Conservation (phyloP, 2,329 filamentous ascomycete species). For the Monosporascus sp. region DNA sequence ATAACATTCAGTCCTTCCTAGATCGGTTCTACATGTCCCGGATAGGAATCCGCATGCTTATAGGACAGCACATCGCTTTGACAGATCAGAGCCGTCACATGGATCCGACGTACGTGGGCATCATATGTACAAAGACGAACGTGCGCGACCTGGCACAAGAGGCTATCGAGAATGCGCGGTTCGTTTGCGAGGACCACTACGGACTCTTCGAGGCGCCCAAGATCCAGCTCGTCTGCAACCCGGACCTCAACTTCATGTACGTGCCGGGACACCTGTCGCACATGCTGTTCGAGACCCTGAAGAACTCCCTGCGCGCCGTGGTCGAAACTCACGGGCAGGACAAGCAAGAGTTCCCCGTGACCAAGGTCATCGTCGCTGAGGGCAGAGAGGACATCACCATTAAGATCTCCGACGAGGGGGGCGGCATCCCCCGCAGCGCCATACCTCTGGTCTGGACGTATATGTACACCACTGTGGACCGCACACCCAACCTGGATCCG, state of each 20-base stretch:
- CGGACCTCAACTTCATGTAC: slow-evolving; percentile 97
- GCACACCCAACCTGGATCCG: slow-evolving; percentile 89
- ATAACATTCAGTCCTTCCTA: slow-evolving; percentile 94
- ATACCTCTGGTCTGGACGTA: slow-evolving; percentile 99
- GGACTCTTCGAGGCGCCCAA: slow-evolving; percentile 95
- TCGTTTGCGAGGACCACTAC: slow-evolving; percentile 98
- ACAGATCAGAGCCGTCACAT: slow-evolving; percentile 87
- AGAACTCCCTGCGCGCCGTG: slow-evolving; percentile 95
- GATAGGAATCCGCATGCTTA: slow-evolving; percentile 98
- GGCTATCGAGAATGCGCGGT: slow-evolving; percentile 97
- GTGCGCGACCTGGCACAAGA: slow-evolving; percentile 92
- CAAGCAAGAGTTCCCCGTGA: slow-evolving; percentile 92
- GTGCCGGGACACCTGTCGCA: slow-evolving; percentile 97
- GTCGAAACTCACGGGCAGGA: slow-evolving; percentile 94
- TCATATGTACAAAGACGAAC: slow-evolving; percentile 98
- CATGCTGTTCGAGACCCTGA: slow-evolving; percentile 99
- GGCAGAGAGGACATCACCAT: slow-evolving; percentile 99
- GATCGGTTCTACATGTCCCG: slow-evolving; percentile 99
- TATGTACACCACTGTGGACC: slow-evolving; percentile 98
- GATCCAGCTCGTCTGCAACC: slow-evolving; percentile 92
- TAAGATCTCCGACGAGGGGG: slow-evolving; percentile 95
- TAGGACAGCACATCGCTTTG: slow-evolving; percentile 95
- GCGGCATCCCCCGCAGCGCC: slow-evolving; percentile 85
- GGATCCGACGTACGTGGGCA: slow-evolving; percentile 93
- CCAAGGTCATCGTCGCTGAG: slow-evolving; percentile 95